Evolutionary conservation across 495 filamentous ascomycete genomes (phyloP), one percentile per base, ranked within the genome.

Genomic region (Pseudomonodictys pantanalensis): DNA sequence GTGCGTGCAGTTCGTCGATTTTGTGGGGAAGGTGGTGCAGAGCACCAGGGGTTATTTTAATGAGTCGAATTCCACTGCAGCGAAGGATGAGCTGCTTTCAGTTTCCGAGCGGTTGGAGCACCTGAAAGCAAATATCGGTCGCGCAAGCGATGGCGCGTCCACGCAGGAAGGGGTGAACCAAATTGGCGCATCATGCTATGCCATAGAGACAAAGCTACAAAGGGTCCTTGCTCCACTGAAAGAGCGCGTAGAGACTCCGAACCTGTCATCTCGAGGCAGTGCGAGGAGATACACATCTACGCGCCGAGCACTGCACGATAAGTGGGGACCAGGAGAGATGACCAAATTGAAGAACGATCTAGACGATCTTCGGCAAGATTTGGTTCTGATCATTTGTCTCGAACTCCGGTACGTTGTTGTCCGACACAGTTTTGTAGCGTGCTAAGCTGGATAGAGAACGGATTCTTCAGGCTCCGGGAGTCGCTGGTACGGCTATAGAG

Each of bases 1-100:
- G 26, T 50, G 47, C 33, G 22, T 50, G 17, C 47, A 50, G 26
- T 50, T 50, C 47, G 33, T 50, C 29, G 47, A 50, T 29, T 50
- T 50, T 18, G 33, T 29, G 2, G 47, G 18, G 25, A 50, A 50
- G 26, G 26, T 50, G 3, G 47, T 50, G 15, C 29, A 24, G 26
- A 24, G 47, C 12, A 20, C 25, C n/a, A 29, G 29, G 29, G 47
- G 25, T 12, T 2, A 9, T 28, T 50, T 50, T 18, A 50, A 32
- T 29, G 33, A 29, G 33, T 50, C 47, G 22, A 50, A 50, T 26
- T 50, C 47, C 22, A 50, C 47, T 8, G 2, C 47, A 30, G 33
- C 29, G 26, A 50, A 32, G 26, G 49, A 52, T 26, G 49, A 52
- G 33, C 49, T 52, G 4, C 17, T 33, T 25, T 33, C 25, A 6